These are phyloP conservation scores for Eucalyptus polyanthemos DNA, from an alignment of 345 rosid genomes.

Conservation along the genomic window DNA sequence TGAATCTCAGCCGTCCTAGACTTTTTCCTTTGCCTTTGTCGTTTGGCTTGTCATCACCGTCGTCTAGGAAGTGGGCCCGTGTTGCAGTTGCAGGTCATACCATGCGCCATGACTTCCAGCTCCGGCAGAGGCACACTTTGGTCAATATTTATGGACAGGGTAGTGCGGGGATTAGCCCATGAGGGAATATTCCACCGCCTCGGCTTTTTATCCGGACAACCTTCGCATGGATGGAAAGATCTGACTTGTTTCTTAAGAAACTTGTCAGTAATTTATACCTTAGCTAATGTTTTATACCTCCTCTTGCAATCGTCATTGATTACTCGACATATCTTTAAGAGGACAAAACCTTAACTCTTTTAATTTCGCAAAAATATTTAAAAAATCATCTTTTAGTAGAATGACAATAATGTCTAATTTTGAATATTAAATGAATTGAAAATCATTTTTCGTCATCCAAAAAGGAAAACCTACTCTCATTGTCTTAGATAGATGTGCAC, in stretches of 20 bases:
- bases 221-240: neutral
- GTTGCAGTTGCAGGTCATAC: too few species aligned
- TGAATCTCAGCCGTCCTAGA: too few species aligned
- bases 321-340: neutral
- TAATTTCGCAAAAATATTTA: neutral
- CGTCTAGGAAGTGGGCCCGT: too few species aligned
- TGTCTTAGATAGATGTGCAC: neutral
- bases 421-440: neutral
- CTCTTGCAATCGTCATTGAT: neutral
- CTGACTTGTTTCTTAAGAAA: neutral
- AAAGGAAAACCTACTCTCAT: neutral
- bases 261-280: neutral
- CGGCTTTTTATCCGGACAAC: too few species aligned
- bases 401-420: neutral
- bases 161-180: too few species aligned
- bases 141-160: too few species aligned
- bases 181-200: too few species aligned
- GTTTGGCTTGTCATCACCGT: too few species aligned
- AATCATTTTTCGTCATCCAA: fast-evolving
- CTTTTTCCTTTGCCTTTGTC: too few species aligned
- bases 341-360: too few species aligned
- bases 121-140: too few species aligned
- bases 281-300: neutral
- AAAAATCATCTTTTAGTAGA: neutral
- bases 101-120: too few species aligned